Evolutionary conservation across 2,329 filamentous ascomycete species (phyloP).

Genomic region (Pseudogymnoascus sp.): DNA sequence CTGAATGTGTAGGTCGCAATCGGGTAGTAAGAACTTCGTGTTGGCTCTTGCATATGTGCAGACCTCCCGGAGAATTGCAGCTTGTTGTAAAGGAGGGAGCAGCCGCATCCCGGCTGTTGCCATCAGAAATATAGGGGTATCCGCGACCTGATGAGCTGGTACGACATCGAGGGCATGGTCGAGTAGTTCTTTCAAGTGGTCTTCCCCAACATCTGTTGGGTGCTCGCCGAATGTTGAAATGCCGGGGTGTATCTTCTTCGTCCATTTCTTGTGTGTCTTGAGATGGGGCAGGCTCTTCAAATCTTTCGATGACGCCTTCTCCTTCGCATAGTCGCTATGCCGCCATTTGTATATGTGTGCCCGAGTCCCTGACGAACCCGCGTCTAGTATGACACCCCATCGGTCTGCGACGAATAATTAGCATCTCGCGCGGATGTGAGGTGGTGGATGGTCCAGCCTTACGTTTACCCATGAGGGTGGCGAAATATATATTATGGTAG

Average conservation of each 20-base stretch:
- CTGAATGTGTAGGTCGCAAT: conserved; percentile 83
- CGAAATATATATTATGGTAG: neutral
- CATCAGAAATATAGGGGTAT: conserved; percentile 90
- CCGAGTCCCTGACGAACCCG: conserved; percentile 93
- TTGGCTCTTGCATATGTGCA: conserved; percentile 74
- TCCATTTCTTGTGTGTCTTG: conserved; percentile 78
- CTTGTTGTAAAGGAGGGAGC: conserved; percentile 65
- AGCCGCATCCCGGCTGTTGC: conserved; percentile 94
- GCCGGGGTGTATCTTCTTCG: conserved; percentile 88
- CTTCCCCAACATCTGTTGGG: conserved; percentile 67
- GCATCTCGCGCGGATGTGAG: neutral
- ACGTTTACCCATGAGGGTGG: conserved; percentile 9
- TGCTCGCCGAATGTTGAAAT: conserved; percentile 83
- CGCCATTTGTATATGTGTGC: conserved; percentile 94
- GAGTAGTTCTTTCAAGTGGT: conserved; percentile 73
- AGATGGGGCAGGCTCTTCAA: conserved; percentile 68
- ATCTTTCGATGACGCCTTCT: conserved; percentile 51
- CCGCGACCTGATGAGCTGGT: conserved; percentile 64
- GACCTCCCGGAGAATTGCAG: conserved; percentile 65
- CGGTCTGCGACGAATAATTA: conserved; percentile 38
- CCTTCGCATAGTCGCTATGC: conserved; percentile 60
- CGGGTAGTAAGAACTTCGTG: conserved; percentile 78
- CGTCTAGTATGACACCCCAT: conserved; percentile 95
- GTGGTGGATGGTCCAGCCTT: neutral
- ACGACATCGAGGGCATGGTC: conserved; percentile 75